A percentile compares a stretch with the other conserved stretches of the same genome.
phyloP scores from a whole-genome alignment of 2,329 filamentous ascomycete genomes.

The Verticillium tricorpus region DNA sequence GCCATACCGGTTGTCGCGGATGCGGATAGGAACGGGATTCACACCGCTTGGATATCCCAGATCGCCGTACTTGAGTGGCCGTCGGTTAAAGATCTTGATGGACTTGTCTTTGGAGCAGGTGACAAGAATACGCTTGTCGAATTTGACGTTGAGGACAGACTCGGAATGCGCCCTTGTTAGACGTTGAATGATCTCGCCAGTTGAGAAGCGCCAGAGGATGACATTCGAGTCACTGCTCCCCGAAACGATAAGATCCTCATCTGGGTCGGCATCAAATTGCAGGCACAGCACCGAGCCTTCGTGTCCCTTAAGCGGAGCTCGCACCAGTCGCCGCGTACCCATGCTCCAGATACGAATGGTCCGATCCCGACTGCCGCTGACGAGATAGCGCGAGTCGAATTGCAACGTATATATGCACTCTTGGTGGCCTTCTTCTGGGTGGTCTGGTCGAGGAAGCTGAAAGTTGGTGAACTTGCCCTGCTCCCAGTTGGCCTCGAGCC shows the following conservation, averaged over 20 bases:
- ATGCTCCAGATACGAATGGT: conserved; percentile 89
- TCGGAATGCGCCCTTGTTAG: conserved; percentile 77
- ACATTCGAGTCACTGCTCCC: conserved; percentile 90
- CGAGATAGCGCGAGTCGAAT: conserved; percentile 77
- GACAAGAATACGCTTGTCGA: conserved; percentile 85
- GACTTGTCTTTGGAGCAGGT: conserved; percentile 97
- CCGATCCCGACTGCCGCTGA: conserved; percentile 88
- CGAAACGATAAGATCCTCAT: conserved; percentile 90
- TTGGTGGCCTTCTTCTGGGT: conserved; percentile 76
- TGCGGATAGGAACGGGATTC: conserved; percentile 46
- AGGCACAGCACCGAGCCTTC: conserved; percentile 85
- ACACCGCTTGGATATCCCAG: conserved; percentile 48
- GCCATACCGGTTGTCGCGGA: conserved; percentile 53
- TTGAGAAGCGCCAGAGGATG: conserved; percentile 91
- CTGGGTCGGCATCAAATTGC: conserved; percentile 85
- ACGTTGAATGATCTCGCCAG: conserved; percentile 74
- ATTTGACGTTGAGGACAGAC: conserved; percentile 89
- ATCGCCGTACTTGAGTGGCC: conserved; percentile 57
- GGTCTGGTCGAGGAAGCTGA: conserved; percentile 78
- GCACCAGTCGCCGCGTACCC: conserved; percentile 70
- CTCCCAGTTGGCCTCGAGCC: conserved; percentile 89
- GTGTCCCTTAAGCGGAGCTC: conserved; percentile 72
- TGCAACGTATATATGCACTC: conserved; percentile 97
- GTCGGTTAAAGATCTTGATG: conserved; percentile 93
- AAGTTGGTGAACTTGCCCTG: conserved; percentile 79